Conservation (phyloP, 106 monocot species). For the Posidonia australis region DNA sequence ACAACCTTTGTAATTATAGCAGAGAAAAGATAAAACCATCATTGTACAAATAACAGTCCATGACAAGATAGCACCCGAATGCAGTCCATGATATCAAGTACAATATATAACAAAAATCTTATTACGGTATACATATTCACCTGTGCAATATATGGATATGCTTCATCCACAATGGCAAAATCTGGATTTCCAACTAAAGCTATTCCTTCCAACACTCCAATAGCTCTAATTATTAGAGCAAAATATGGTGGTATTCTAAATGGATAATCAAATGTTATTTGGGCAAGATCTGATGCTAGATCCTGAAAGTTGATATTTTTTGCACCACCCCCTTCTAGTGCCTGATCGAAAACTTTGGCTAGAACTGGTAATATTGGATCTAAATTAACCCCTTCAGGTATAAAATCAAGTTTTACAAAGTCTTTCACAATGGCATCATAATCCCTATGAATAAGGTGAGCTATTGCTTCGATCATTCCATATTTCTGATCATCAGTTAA, state of each 20-base stretch:
- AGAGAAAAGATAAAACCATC: no score
- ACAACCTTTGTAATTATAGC: no score
- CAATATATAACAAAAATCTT: neutral
- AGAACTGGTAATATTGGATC: constrained; percentile 88
- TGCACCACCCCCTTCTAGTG: constrained; percentile 97
- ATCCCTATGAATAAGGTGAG: constrained; percentile 98
- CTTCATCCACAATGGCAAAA: constrained; percentile 97
- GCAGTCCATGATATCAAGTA: neutral
- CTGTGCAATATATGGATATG: constrained; percentile 99
- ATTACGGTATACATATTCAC: constrained; percentile 5
- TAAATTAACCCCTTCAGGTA: constrained; percentile 96
- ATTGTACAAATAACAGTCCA: no score
- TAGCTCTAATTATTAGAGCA: constrained; percentile 97
- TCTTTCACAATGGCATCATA: constrained; percentile 93
- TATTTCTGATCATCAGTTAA: constrained; percentile 97
- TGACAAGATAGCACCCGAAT: neutral
- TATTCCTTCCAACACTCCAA: constrained; percentile 97
- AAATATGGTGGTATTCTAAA: constrained; percentile 99
- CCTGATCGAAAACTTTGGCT: constrained; percentile 99
- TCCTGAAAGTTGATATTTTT: constrained; percentile 99
- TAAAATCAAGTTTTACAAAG: constrained; percentile 96
- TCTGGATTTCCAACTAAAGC: constrained; percentile 95
- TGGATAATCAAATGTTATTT: constrained; percentile 97
- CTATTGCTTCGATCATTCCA: constrained; percentile 97
- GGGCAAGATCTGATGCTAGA: constrained; percentile 89